Percentiles rank a stretch among this genome's conserved stretches.
Conservation (phyloP, 2,329 filamentous ascomycete genomes). For the Aspergillus fischeri region DNA sequence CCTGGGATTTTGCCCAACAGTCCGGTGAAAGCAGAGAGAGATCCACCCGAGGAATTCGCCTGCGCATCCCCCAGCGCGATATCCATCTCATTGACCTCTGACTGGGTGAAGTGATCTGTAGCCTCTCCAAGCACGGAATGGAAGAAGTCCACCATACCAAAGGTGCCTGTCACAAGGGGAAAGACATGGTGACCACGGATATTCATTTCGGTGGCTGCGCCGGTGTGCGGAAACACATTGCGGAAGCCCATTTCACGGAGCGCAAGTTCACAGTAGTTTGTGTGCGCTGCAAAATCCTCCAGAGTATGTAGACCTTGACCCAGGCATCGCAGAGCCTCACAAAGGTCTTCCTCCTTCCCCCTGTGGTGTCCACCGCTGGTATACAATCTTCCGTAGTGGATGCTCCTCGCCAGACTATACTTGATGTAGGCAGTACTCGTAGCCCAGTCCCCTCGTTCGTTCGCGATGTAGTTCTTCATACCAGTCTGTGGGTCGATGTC, state of each 20-base stretch:
- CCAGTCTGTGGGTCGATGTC: conserved; percentile 72
- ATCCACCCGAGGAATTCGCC: conserved; percentile 41
- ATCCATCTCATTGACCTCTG: conserved; percentile 77
- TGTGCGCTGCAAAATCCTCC: conserved; percentile 76
- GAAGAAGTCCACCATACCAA: conserved; percentile 79
- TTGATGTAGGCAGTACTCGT: conserved; percentile 83
- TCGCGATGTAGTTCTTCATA: conserved; percentile 99
- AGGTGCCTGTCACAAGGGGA: conserved; percentile 67
- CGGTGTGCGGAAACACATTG: conserved; percentile 70
- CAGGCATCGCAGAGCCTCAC: conserved; percentile 71
- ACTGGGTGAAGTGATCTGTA: conserved; percentile 79
- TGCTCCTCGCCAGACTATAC: conserved; percentile 67
- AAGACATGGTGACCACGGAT: conserved; percentile 64
- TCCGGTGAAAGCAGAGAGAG: conserved; percentile 62
- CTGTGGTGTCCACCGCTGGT: conserved; percentile 58
- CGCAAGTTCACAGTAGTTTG: conserved; percentile 76
- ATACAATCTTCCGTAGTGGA: conserved; percentile 74
- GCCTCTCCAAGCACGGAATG: conserved; percentile 75
- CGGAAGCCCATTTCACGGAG: conserved; percentile 67
- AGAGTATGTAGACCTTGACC: conserved; percentile 74
- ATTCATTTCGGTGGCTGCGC: conserved; percentile 62
- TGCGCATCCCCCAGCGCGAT: conserved; percentile 67
- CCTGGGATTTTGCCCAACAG: conserved; percentile 72
- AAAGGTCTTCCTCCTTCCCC: conserved; percentile 72
- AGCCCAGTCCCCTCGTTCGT: conserved; percentile 80